These are phyloP conservation scores for Cryphonectria japonica DNA, from an alignment of 2,329 filamentous ascomycete genomes.

Conservation along the genomic window DNA sequence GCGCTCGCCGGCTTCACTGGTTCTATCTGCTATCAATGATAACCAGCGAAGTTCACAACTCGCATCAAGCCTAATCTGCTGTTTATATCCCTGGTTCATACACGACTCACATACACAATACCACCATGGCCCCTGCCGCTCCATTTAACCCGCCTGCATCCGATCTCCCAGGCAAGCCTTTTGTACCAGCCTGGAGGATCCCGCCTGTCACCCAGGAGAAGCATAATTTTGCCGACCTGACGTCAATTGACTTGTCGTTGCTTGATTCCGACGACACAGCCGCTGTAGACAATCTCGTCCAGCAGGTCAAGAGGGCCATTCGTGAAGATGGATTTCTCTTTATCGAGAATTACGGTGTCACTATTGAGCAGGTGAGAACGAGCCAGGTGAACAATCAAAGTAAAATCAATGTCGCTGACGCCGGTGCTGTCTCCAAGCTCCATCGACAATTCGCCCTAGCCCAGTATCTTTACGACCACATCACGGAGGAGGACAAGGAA, in stretches of 20 bases:
- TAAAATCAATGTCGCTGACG: not conserved
- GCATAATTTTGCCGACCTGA: slow-evolving; percentile 47
- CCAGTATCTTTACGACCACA: slow-evolving; percentile 54
- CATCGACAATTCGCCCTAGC: slow-evolving; percentile 55
- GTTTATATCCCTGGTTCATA: not conserved
- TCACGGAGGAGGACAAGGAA: slow-evolving; percentile 53
- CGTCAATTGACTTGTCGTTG: slow-evolving; percentile 48
- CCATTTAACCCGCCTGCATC: slow-evolving; percentile 46
- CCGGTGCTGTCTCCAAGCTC: slow-evolving; percentile 39
- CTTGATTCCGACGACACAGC: slow-evolving; percentile 47
- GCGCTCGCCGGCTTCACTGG: not conserved
- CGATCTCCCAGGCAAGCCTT: slow-evolving; percentile 45
- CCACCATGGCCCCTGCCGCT: slow-evolving; percentile 38
- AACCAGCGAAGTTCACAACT: not conserved
- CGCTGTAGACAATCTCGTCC: slow-evolving; percentile 47
- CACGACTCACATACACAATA: not conserved
- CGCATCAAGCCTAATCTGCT: not conserved
- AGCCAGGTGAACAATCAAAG: not conserved
- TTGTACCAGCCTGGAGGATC: slow-evolving; percentile 47
- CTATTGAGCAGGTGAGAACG: slow-evolving; percentile 42
- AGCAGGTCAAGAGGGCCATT: slow-evolving; percentile 47
- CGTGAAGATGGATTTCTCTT: slow-evolving; percentile 51
- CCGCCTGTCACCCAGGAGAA: slow-evolving; percentile 50
- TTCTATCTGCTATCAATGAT: not conserved
- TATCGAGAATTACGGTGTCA: slow-evolving; percentile 55